Base-by-base conservation (phyloP, 2,329 filamentous ascomycete species). In the Calonectria henricotiae region DNA sequence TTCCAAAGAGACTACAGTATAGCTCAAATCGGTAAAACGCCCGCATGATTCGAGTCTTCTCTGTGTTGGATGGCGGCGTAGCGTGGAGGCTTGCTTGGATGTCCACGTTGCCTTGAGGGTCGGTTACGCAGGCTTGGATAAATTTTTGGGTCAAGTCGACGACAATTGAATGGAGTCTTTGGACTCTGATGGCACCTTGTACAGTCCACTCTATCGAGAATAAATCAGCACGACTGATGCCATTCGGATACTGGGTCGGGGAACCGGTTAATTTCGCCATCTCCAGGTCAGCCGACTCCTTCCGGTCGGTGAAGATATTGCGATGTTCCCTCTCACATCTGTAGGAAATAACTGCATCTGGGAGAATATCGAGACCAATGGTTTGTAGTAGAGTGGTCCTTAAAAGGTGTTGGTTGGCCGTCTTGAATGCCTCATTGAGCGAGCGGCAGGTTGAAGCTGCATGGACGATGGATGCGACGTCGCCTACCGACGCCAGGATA, bases 1-100 rank as follows among this genome's bases (percentile, higher is more conserved):
- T 17, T 5, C 39, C 25, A 17, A 61, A 61, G 8, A 61, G 37
- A 11, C 23, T 7, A 5, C 15, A 17, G 6, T 61, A 61, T 2
- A 61, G 39, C 9, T 61, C 55, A 27, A 61, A 61, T 3, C 39
- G 37, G 12, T 61, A 61, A n/a, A 61, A 44, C 0, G 37, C 8
- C 15, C 25, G 55, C 23, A 44, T n/a, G 5, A 61, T 61, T 20
- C 55, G 55, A 1, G 15, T 15, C 9, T 15, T 61, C 15, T 61
- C 55, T 9, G 37, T 32, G 4, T n/a, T 17, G 15, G 55, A 61
- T 6, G 39, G 37, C 37, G 55, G 55, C 7, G 15, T 61, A 13
- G 55, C 37, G 1, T 2, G 3, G 8, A 61, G 25, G 15, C 27
- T 61, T 44, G 20, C 37, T 13, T 27, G 23, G 23, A 61, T 27